Base-by-base conservation (phyloP, 1,139 yeast genomes). In the Sugiyamaella neomexicana region DNA sequence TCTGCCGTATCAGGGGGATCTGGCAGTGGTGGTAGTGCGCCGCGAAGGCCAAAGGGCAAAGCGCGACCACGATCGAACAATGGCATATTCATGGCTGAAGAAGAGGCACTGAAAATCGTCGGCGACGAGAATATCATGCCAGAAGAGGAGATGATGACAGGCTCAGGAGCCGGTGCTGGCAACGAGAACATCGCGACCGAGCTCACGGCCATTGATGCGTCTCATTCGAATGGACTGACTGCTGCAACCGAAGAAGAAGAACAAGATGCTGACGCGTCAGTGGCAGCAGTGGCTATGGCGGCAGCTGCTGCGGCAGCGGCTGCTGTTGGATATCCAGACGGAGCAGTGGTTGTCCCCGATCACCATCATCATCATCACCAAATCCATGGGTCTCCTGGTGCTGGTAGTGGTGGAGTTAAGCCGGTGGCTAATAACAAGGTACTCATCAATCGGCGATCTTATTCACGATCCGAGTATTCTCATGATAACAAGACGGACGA, bases 241-340 rank as follows among this genome's bases (percentile, higher is more conserved):
- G 15, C 25, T 4, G n/a, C 40, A 2, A 23, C 25, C 9, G 48
- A 45, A 2, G 49, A 45, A 2, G 20, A 5, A 1, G 49, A 23
- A 9, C 37, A 20, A 5, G 49, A 45, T 5, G 20, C 15, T 1
- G 49, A 23, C 16, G 46, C 46, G 25, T 45, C 49, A 2, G 41
- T 38, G 2, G 49, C 49, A 2, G 49, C 49, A 2, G 49, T 36
- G 12, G 49, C 42, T 12, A 23, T 36, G 42, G 42, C 42, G 2
- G 49, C 49, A 2, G 49, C 46, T 27, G 46, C 49, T 23, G 49
- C 49, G 9, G 49, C 49, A 15, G 47, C 47, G 9, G 47, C 47
- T 32, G 49, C 49, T 23, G 49, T 45, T 20, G 49, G 42, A 12
- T 45, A 45, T 23, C 36, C 42, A 8, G 49, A 23, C 5, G 36